A percentile compares a stretch with the other conserved stretches of the same genome.
These are phyloP conservation scores for Exophiala aquamarina DNA, from an alignment of 2,329 filamentous ascomycete genomes.

Conservation along the genomic window DNA sequence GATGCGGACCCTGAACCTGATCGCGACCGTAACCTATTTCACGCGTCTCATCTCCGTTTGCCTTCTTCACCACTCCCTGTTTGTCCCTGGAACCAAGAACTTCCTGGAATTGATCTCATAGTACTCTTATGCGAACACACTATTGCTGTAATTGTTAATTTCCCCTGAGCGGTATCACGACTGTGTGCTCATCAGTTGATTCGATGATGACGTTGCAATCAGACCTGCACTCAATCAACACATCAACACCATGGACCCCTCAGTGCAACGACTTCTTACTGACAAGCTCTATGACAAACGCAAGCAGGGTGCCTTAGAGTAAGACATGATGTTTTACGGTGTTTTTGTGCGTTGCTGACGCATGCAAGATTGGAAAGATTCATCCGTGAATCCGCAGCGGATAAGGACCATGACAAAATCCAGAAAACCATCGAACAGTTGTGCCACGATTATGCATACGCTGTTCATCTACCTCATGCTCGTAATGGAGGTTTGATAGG, in stretches of 20 bases:
- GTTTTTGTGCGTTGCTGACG: slow-evolving; percentile 11
- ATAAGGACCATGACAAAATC: slow-evolving; percentile 76
- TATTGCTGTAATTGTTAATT: not conserved
- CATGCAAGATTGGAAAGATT: slow-evolving; percentile 75
- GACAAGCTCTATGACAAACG: slow-evolving; percentile 99
- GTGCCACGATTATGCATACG: slow-evolving; percentile 96
- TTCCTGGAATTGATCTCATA: no score
- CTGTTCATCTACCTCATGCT: slow-evolving; percentile 93
- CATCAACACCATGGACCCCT: slow-evolving; percentile 68
- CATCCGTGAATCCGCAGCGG: slow-evolving; percentile 78
- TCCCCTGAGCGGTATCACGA: not conserved
- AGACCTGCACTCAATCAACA: slow-evolving; percentile 5
- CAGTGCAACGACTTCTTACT: slow-evolving; percentile 86
- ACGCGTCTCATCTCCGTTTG: no score
- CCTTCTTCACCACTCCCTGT: no score
- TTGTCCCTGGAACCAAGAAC: no score
- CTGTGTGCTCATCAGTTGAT: not conserved
- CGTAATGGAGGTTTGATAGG: slow-evolving; percentile 95
- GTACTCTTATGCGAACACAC: not conserved
- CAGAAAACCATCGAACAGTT: slow-evolving; percentile 90
- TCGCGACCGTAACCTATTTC: no score
- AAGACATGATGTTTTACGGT: slow-evolving; percentile 30
- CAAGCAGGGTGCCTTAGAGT: slow-evolving; percentile 96
- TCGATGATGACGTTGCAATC: slow-evolving; percentile 18
- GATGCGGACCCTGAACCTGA: no score